Conservation (phyloP, 2,329 filamentous ascomycete genomes). For the Cucurbitaria berberidis region DNA sequence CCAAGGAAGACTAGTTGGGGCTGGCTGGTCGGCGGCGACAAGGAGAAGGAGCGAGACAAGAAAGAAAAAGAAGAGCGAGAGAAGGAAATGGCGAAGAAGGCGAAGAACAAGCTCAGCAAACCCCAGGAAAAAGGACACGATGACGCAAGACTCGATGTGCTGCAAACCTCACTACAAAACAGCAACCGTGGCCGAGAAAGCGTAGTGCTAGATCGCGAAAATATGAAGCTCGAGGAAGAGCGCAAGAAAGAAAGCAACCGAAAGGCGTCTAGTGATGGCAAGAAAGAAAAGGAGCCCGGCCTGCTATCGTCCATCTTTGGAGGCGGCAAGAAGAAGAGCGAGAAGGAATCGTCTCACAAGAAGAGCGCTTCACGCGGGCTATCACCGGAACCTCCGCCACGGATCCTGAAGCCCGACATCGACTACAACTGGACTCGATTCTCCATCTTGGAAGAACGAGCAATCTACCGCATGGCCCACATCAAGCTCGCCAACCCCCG, state of each 20-base stretch:
- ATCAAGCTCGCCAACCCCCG: slow-evolving; percentile 98
- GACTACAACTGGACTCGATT: slow-evolving; percentile 98
- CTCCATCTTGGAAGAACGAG: slow-evolving; percentile 91
- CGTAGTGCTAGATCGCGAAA: slow-evolving; percentile 80
- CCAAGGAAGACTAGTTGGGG: slow-evolving; percentile 82
- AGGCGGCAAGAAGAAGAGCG: slow-evolving; percentile 83
- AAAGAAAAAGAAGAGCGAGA: slow-evolving; percentile 53
- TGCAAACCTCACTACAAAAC: slow-evolving; percentile 85
- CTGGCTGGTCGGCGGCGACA: slow-evolving; percentile 73
- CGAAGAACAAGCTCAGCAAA: slow-evolving; percentile 70
- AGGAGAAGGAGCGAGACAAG: slow-evolving; percentile 70
- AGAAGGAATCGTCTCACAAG: slow-evolving; percentile 75
- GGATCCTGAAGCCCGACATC: slow-evolving; percentile 79
- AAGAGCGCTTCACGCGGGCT: slow-evolving; percentile 74
- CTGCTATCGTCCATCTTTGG: slow-evolving; percentile 95
- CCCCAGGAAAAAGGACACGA: slow-evolving; percentile 65
- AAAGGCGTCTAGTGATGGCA: slow-evolving; percentile 70
- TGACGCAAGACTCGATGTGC: slow-evolving; percentile 80
- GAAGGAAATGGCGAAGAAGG: slow-evolving; percentile 52
- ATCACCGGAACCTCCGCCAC: slow-evolving; percentile 76
- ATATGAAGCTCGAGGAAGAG: slow-evolving; percentile 76
- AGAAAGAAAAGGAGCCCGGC: slow-evolving; percentile 86
- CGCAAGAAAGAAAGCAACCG: slow-evolving; percentile 79
- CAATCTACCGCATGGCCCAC: slow-evolving; percentile 98
- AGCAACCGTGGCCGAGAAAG: slow-evolving; percentile 73